Conservation (phyloP, 2,329 filamentous ascomycete species). For the Monosporascus sp. region DNA sequence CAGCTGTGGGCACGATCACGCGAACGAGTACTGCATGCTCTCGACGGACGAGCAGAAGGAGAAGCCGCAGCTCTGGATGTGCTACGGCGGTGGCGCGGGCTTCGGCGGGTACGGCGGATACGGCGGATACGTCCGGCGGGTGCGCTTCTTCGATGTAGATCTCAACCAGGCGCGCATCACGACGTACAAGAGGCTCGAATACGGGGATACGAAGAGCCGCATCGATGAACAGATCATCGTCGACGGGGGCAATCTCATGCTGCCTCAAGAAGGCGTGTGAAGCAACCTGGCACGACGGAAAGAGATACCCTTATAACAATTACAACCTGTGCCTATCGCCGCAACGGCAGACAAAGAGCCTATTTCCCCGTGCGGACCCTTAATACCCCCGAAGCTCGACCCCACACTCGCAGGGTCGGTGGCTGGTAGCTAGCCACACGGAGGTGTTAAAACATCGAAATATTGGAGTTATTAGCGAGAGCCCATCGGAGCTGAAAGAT, state of each 20-base stretch:
- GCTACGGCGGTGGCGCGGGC: conserved; percentile 85
- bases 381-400: too few species aligned
- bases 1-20: conserved; percentile 92
- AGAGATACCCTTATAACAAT: not conserved
- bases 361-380: too few species aligned
- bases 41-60: conserved; percentile 45
- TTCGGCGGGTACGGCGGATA: conserved; percentile 96
- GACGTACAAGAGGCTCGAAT: conserved; percentile 88
- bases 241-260: conserved; percentile 47
- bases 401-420: too few species aligned
- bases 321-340: too few species aligned
- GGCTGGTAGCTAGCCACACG: too few species aligned
- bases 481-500: too few species aligned
- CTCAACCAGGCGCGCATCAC: conserved; percentile 82
- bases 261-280: conserved; percentile 6
- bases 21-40: conserved; percentile 91
- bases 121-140: conserved; percentile 72
- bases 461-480: too few species aligned
- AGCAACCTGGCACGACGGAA: conserved; percentile 2
- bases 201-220: conserved; percentile 46
- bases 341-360: too few species aligned
- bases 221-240: conserved; percentile 64
- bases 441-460: too few species aligned
- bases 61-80: conserved; percentile 88
- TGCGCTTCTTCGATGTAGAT: conserved; percentile 89